Conservation (phyloP, 352 stramenopile genomes). For the Pythium pyrilobum region DNA sequence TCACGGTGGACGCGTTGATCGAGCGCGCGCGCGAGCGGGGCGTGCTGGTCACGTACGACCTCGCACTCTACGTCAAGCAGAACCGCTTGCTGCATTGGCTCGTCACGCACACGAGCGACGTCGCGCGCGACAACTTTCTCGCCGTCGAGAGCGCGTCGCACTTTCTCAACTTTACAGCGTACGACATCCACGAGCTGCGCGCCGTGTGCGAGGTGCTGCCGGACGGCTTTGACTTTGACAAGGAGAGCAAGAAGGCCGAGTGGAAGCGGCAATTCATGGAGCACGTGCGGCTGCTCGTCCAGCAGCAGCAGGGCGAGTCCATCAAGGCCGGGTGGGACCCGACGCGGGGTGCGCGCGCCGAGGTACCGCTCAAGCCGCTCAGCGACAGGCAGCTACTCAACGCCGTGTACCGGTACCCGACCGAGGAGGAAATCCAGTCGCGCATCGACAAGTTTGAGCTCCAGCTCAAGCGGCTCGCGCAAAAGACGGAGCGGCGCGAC, state of each 20-base stretch:
- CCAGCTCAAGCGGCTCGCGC: constrained; percentile 37
- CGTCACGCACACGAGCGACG: constrained; percentile 65
- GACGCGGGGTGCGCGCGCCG: constrained; percentile 24
- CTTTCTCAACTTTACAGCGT: constrained; percentile 61
- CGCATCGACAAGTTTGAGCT: constrained; percentile 55
- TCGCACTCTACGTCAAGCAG: constrained; percentile 74
- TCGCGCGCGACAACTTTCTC: constrained; percentile 67
- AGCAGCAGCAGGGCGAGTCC: constrained; percentile 51
- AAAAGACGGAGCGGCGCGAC: constrained; percentile 34
- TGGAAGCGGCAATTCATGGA: constrained; percentile 66
- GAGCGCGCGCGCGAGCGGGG: constrained; percentile 22
- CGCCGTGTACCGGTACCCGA: constrained; percentile 61
- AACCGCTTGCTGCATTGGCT: constrained; percentile 77
- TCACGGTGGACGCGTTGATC: constrained; percentile 54
- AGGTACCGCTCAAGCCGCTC: constrained; percentile 55
- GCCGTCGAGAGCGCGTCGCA: constrained; percentile 46
- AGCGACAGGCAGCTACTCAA: constrained; percentile 59
- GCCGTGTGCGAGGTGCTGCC: constrained; percentile 47
- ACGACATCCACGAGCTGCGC: constrained; percentile 67
- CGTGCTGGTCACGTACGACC: constrained; percentile 68
- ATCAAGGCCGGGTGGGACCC: constrained; percentile 69
- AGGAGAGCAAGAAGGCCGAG: constrained; percentile 56
- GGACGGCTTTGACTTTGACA: constrained; percentile 65
- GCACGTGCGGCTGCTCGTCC: constrained; percentile 43
- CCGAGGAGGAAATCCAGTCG: constrained; percentile 50